Evolutionary conservation across 768 basidiomycete genomes (phyloP).

Genomic region (Mycena sanguinolenta): DNA sequence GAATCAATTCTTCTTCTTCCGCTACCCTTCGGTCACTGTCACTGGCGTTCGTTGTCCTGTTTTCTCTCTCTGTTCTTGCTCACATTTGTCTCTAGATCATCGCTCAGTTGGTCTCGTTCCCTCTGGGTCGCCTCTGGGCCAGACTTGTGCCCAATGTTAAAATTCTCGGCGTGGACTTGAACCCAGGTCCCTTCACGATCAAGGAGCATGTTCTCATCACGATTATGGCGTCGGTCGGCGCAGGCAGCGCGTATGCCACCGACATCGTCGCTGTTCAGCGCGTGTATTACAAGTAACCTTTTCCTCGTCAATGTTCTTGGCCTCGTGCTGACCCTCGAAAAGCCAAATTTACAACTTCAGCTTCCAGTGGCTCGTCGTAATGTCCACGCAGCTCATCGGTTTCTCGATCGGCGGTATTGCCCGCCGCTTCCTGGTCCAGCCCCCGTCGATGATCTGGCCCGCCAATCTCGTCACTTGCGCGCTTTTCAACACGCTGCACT

Average conservation of each 20-base stretch:
- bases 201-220: neutral
- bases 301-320: no score
- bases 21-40: slow-evolving; percentile 70
- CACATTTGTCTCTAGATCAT: neutral
- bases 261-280: slow-evolving; percentile 68
- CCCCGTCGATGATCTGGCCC: slow-evolving; percentile 86
- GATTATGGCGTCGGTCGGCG: neutral
- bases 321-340: no score
- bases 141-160: neutral
- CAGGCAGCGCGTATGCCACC: neutral
- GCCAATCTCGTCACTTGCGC: slow-evolving; percentile 79
- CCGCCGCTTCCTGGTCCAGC: slow-evolving; percentile 82
- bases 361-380: slow-evolving; percentile 68
- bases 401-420: slow-evolving; percentile 84
- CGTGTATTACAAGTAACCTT: neutral
- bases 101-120: neutral
- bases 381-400: slow-evolving; percentile 83
- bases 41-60: slow-evolving; percentile 50
- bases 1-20: slow-evolving; percentile 86
- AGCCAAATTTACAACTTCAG: neutral
- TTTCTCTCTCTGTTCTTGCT: neutral
- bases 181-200: neutral
- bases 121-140: neutral
- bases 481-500: slow-evolving; percentile 86
- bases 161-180: neutral